Conservation (phyloP, 176 grass and related monocot species). For the Rhipidocladum racemiflorum region DNA sequence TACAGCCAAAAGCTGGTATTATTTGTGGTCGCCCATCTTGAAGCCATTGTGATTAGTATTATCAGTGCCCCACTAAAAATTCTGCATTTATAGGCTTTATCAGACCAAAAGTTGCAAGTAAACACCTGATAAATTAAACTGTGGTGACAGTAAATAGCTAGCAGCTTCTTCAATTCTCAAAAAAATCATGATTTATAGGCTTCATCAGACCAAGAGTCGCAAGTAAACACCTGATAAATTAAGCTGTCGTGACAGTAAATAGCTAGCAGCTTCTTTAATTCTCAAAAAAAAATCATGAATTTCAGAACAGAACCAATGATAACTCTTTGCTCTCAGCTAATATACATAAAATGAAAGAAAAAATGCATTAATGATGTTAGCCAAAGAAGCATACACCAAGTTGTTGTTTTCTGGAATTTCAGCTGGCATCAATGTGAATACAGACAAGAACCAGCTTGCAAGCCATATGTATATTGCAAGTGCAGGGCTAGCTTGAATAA, state of each 20-base stretch:
- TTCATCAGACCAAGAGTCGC: slow-evolving; percentile 31
- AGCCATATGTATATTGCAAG: slow-evolving; percentile 65
- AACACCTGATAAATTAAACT: slow-evolving; percentile 1
- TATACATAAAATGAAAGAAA: slow-evolving; percentile 13
- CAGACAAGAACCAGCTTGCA: slow-evolving; percentile 81
- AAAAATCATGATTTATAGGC: slow-evolving; percentile 59
- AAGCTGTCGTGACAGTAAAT: background rate
- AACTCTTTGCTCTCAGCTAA: background rate
- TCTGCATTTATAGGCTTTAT: slow-evolving; percentile 57
- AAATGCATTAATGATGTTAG: background rate
- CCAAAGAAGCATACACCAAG: slow-evolving; percentile 72
- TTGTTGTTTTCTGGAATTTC: slow-evolving; percentile 97
- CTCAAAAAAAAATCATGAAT: background rate
- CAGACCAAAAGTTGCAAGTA: slow-evolving; percentile 32
- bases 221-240: slow-evolving; percentile 10
- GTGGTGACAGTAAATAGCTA: background rate
- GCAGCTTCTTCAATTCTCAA: background rate
- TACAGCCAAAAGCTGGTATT: slow-evolving; percentile 61
- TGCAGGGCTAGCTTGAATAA: slow-evolving; percentile 51
- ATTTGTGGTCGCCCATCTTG: slow-evolving; percentile 64
- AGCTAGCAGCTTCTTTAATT: background rate
- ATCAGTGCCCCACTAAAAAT: slow-evolving; percentile 72
- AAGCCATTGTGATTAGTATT: slow-evolving; percentile 61
- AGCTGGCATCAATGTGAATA: slow-evolving; percentile 97
- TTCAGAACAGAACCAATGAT: background rate